Base-by-base conservation (phyloP, 805 yeast genomes). In the Barnettozyma salicaria region DNA sequence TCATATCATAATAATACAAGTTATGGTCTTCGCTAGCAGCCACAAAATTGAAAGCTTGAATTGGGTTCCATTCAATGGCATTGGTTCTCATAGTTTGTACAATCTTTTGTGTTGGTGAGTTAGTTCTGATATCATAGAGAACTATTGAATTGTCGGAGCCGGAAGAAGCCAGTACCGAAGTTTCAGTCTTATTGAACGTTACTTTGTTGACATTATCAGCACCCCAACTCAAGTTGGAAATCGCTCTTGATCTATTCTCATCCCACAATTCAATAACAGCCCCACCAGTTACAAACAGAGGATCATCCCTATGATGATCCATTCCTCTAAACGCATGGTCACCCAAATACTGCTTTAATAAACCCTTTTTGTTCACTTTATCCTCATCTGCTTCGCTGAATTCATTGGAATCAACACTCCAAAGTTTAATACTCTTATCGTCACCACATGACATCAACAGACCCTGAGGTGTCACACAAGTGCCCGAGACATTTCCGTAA, bases 21-120 rank as follows among this genome's bases (percentile, higher is more conserved):
- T 92, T 92, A 61, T 90, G 97, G 65, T 92, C 97, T 63, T 92
- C 99, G 55, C 78, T 77, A 3, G 87, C 97, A 27, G 85, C 77
- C 13, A 89, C 97, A 64, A 92, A 90, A 55, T 83, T 78, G 64
- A 76, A 92, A 2, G 97, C 95, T 61, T 92, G 97, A 81, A 92
- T 85, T 5, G 99, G 99, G 62, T 92, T 92, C 97, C 97, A 92
- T 39, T 88, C 72, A 19, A 92, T 70, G 32, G 90, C 70, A 60
- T 92, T 92, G 14, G 89, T 84, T 52, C 94, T 72, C 72, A 92
- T 68, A 14, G 77, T 66, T 19, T 92, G 84, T 32, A 82, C 83
- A 41, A 90, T 75, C 59, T 89, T 90, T 61, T 94, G 97, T 5
- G 94, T 78, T 11, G 98, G 96, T 3, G 95, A 73, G 52, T 84